Conservation (phyloP, 2,329 filamentous ascomycete species). For the Paradendryphiella salina region DNA sequence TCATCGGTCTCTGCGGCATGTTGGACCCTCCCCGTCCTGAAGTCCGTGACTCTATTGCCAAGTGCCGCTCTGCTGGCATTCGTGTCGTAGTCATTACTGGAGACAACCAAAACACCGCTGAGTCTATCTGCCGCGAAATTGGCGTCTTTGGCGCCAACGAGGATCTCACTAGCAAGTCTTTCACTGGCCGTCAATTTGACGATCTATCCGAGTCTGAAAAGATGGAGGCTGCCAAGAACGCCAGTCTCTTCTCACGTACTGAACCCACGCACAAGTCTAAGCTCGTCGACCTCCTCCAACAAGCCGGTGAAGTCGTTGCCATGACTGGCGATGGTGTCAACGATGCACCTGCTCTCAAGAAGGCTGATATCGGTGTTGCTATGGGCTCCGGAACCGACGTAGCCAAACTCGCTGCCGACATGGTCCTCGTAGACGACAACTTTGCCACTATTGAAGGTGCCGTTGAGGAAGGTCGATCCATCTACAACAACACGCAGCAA, state of each 20-base stretch:
- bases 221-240: constrained; percentile 78
- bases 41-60: constrained; percentile 79
- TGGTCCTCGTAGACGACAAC: constrained; percentile 98
- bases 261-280: constrained; percentile 97
- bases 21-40: constrained; percentile 93
- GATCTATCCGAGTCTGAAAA: constrained; percentile 77
- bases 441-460: constrained; percentile 97
- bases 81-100: constrained; percentile 97
- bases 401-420: constrained; percentile 93
- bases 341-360: constrained; percentile 95
- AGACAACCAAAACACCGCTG: constrained; percentile 96
- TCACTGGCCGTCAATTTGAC: constrained; percentile 93
- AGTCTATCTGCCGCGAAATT: constrained; percentile 96
- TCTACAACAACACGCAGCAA: constrained; percentile 99
- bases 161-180: constrained; percentile 88
- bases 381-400: constrained; percentile 99
- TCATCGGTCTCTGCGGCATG: constrained; percentile 94
- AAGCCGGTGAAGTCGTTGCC: constrained; percentile 88
- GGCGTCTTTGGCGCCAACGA: constrained; percentile 85
- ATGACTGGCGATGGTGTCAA: constrained; percentile 99
- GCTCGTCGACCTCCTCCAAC: constrained; percentile 93
- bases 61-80: constrained; percentile 92
- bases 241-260: constrained; percentile 92
- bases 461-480: constrained; percentile 94
- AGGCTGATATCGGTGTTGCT: constrained; percentile 96